Conservation (phyloP, 2,329 filamentous ascomycete species). For the Rhynchosporium agropyri region DNA sequence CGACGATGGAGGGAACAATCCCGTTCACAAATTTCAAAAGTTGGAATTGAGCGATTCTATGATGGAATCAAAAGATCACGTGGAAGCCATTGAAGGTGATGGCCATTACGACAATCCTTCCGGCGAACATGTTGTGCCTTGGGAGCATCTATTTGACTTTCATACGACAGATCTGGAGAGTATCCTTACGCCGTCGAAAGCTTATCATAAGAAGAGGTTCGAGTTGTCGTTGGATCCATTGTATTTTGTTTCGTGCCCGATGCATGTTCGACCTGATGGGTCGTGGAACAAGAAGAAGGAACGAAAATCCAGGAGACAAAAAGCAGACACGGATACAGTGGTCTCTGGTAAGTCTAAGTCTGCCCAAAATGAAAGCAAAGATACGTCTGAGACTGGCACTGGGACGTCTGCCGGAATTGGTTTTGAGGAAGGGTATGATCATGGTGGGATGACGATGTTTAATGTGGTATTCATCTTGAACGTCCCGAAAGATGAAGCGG, state of each 20-base stretch:
- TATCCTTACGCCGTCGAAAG: conserved; percentile 72
- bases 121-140: conserved; percentile 62
- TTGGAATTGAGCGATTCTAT: conserved; percentile 28
- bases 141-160: conserved; percentile 75
- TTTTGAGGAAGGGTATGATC: conserved; percentile 37
- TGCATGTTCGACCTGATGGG: conserved; percentile 79
- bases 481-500: conserved; percentile 76
- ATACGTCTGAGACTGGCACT: conserved; percentile 37
- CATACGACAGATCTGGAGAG: conserved; percentile 78
- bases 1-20: conserved; percentile 50
- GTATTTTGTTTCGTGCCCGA: conserved; percentile 79
- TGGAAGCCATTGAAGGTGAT: conserved; percentile 33
- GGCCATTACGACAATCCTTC: conserved; percentile 56
- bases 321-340: conserved; percentile 32
- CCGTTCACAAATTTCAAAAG: conserved; percentile 40
- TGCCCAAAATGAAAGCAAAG: conserved; percentile 22
- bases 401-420: conserved; percentile 30
- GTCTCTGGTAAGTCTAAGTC: conserved; percentile 26
- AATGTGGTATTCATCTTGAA: conserved; percentile 92
- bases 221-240: conserved; percentile 81
- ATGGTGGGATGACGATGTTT: conserved; percentile 82
- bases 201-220: conserved; percentile 80
- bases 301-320: conserved; percentile 43
- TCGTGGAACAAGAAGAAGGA: conserved; percentile 67
- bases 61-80: conserved; percentile 32